Evolutionary conservation across 2,329 filamentous ascomycete genomes (phyloP).

Genomic region (Chlorencoelia australis): DNA sequence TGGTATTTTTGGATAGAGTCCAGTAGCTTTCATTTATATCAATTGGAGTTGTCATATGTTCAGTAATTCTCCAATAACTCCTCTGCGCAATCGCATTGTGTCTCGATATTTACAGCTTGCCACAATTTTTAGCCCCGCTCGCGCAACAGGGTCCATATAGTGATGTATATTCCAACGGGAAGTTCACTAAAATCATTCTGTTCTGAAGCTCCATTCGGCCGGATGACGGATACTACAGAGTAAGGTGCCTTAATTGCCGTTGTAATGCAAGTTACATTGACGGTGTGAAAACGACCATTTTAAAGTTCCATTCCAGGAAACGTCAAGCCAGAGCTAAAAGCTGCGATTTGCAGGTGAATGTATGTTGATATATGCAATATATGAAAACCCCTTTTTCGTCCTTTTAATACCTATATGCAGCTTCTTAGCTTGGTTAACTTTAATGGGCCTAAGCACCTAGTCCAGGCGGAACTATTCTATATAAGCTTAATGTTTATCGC

Average conservation of each 20-base stretch:
- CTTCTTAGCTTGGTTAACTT: background rate
- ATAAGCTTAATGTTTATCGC: constrained; percentile 2
- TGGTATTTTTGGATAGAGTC: no score
- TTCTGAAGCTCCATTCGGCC: no score
- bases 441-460: constrained; percentile 1
- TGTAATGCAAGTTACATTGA: constrained; percentile 1
- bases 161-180: no score
- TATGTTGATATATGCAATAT: constrained; percentile 1
- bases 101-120: no score
- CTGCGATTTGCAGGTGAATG: background rate
- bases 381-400: background rate
- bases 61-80: no score
- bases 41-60: no score
- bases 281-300: constrained; percentile 1
- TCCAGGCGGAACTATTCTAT: constrained; percentile 2
- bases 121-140: no score
- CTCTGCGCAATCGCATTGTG: no score
- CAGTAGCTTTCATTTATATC: no score
- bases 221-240: background rate
- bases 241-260: background rate
- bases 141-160: no score
- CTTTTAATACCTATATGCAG: constrained; percentile 3
- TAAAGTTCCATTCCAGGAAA: constrained; percentile 3
- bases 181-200: no score
- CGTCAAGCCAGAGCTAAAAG: background rate